Percentiles rank a stretch among this genome's conserved stretches.
Conservation (phyloP, 2,329 filamentous ascomycete genomes). For the Neonectria neomacrospora region DNA sequence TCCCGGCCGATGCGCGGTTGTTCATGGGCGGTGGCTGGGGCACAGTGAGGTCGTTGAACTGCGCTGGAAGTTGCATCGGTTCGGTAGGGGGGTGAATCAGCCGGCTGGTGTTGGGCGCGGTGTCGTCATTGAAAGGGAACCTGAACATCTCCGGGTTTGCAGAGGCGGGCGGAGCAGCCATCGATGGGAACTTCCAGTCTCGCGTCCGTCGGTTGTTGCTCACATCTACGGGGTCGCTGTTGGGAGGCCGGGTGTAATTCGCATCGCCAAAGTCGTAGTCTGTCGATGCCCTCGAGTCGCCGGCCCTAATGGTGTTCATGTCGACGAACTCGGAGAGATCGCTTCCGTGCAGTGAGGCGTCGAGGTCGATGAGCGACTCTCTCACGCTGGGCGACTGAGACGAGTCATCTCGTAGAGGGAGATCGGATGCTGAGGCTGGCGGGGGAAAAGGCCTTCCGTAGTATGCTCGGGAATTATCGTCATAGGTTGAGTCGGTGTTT, state of each 20-base stretch:
- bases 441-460: slow-evolving; percentile 62
- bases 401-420: slow-evolving; percentile 69
- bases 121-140: slow-evolving; percentile 58
- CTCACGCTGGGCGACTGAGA: slow-evolving; percentile 60
- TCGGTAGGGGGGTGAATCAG: slow-evolving; percentile 65
- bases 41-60: slow-evolving; percentile 55
- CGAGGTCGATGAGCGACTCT: slow-evolving; percentile 73
- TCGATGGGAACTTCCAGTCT: slow-evolving; percentile 69
- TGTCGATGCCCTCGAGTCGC: slow-evolving; percentile 57
- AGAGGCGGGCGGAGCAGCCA: slow-evolving; percentile 61
- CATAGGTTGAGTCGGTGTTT: slow-evolving; percentile 72
- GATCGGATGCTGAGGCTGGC: slow-evolving; percentile 58
- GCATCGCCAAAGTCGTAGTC: slow-evolving; percentile 61
- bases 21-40: slow-evolving; percentile 48
- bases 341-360: slow-evolving; percentile 66
- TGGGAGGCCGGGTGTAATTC: slow-evolving; percentile 60
- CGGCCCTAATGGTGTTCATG: slow-evolving; percentile 69
- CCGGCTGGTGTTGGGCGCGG: slow-evolving; percentile 48
- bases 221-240: slow-evolving; percentile 68
- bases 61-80: slow-evolving; percentile 56
- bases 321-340: slow-evolving; percentile 69
- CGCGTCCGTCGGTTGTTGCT: slow-evolving; percentile 63
- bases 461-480: slow-evolving; percentile 71
- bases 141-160: slow-evolving; percentile 64
- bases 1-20: slow-evolving; percentile 57